A percentile compares a stretch with the other conserved stretches of the same genome.
Conservation (phyloP, 371 early-diverging fungal species). For the Apophysomyces elegans region DNA sequence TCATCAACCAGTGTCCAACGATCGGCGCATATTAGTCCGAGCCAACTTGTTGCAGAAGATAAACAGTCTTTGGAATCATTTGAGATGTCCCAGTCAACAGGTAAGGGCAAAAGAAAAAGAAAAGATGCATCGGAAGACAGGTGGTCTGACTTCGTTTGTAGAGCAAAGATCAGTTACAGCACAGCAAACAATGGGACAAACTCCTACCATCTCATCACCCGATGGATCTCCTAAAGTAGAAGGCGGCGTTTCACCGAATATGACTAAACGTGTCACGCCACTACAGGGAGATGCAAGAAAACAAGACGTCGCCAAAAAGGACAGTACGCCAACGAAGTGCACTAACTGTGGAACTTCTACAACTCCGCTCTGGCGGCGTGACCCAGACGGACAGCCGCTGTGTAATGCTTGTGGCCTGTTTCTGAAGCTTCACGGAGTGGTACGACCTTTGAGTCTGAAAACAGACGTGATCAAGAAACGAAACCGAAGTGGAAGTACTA, state of each 20-base stretch:
- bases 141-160: slow-evolving; percentile 2
- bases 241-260: slow-evolving; percentile 12
- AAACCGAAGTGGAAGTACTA: slow-evolving; percentile 52
- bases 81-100: slow-evolving; percentile 6
- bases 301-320: slow-evolving; percentile 34
- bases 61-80: slow-evolving; percentile 15
- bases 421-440: slow-evolving; percentile 83
- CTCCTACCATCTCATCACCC: not conserved
- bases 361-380: slow-evolving; percentile 96
- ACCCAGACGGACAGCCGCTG: slow-evolving; percentile 67
- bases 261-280: slow-evolving; percentile 16
- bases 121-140: not conserved
- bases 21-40: slow-evolving; percentile 38
- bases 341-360: slow-evolving; percentile 87
- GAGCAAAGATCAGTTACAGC: not conserved
- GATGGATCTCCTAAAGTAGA: slow-evolving; percentile 8
- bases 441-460: slow-evolving; percentile 78
- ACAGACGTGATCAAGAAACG: slow-evolving; percentile 85
- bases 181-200: not conserved
- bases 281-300: slow-evolving; percentile 12
- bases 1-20: not conserved
- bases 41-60: slow-evolving; percentile 29
- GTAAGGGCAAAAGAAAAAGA: not conserved
- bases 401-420: slow-evolving; percentile 70
- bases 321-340: slow-evolving; percentile 58